Conservation (phyloP, 2,329 filamentous ascomycete genomes). For the Pseudogymnoascus sp. region DNA sequence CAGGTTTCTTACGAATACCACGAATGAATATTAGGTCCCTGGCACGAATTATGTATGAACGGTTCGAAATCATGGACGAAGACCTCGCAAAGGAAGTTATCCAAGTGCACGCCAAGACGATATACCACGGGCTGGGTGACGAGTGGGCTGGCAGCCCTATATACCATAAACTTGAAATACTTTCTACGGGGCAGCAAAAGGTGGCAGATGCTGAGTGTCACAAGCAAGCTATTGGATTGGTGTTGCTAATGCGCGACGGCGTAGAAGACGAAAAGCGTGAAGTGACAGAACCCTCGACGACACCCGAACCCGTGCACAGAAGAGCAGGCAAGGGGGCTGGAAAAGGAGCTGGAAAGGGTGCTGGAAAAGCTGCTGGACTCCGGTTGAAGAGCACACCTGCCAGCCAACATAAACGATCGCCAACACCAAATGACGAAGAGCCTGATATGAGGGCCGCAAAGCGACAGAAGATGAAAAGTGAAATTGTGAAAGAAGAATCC, state of each 20-base stretch:
- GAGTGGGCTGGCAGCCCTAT: conserved; percentile 11
- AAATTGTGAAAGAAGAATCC: background rate
- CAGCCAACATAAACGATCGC: background rate
- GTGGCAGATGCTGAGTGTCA: background rate
- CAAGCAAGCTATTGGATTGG: background rate
- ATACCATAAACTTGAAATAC: conserved; percentile 3
- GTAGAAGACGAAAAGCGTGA: background rate
- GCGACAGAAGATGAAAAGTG: background rate
- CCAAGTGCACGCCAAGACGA: conserved; percentile 6
- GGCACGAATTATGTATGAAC: conserved; percentile 9
- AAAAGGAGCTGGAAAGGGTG: background rate
- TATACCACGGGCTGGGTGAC: conserved; percentile 3
- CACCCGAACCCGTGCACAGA: background rate
- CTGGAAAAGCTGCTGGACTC: background rate
- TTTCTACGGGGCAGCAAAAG: background rate
- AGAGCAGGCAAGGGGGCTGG: background rate
- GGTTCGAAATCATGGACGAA: conserved; percentile 7
- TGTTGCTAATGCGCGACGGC: background rate
- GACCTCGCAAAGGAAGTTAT: conserved; percentile 9
- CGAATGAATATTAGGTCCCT: conserved; percentile 7
- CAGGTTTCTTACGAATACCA: background rate
- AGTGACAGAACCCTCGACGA: background rate
- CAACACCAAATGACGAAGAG: conserved; percentile 5
- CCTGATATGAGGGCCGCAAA: background rate
- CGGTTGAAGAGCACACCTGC: background rate